Evolutionary conservation across 495 filamentous ascomycete genomes (phyloP).

Genomic region (Astrothelium macrocarpum): DNA sequence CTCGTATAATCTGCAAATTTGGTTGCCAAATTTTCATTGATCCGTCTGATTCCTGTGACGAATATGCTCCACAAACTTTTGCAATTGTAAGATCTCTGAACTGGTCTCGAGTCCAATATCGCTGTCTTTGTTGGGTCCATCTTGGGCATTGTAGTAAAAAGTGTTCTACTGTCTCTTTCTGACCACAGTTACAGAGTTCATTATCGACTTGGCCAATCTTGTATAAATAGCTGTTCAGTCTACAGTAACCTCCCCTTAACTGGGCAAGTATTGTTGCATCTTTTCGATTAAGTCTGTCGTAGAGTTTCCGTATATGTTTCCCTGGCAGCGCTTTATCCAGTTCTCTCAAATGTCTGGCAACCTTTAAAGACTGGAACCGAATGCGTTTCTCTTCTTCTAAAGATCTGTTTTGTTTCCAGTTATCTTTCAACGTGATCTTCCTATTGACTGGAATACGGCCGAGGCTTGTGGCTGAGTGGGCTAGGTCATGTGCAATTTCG

Average conservation of each 20-base stretch:
- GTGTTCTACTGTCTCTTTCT: neutral
- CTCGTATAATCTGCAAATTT: neutral
- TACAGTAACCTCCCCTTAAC: slow-evolving; percentile 12
- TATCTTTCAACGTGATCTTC: neutral
- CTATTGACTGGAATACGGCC: neutral
- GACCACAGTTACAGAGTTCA: neutral
- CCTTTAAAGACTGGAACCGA: neutral
- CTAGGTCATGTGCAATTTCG: neutral
- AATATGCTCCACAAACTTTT: neutral
- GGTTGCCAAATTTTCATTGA: neutral
- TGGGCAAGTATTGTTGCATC: slow-evolving; percentile 22
- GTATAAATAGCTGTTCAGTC: neutral
- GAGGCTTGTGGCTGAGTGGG: neutral
- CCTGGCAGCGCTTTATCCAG: neutral
- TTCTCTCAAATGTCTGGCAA: neutral
- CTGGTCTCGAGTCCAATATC: neutral
- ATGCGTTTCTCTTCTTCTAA: neutral
- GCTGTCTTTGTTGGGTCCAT: neutral
- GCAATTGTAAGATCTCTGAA: neutral
- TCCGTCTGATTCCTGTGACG: neutral
- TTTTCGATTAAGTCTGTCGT: neutral
- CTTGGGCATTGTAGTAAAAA: neutral
- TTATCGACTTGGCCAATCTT: neutral
- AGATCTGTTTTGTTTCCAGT: neutral
- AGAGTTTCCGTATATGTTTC: neutral